Base-by-base conservation (phyloP, 331 rosid species). In the Acacia pycnantha region DNA sequence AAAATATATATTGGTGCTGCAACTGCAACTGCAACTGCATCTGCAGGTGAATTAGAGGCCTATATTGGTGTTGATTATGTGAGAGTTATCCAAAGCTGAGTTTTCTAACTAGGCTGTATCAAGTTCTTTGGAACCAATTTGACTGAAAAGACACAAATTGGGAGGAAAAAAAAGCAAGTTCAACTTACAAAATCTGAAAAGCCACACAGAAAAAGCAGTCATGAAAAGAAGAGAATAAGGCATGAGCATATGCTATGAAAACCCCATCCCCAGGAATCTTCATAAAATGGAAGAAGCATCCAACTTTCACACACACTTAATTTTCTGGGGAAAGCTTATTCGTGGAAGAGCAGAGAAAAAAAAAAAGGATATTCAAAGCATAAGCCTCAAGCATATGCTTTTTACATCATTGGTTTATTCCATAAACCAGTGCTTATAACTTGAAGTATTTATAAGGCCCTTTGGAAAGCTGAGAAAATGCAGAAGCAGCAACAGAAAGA, bases 371-470 rank as follows among this genome's bases (percentile, higher is more conserved):
- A 83, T 86, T 77, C 77, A 83, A 19, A 81, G 85, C 76, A 85
- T 81, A 85, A 73, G 24, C 88, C 82, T 71, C 77, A 65, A 74
- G 89, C 83, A 86, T 86, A 86, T 83, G 87, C 89, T 62, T 51
- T n/a, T 70, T 33, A 4, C 74, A 5, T 53, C 9, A 66, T 29
- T 65, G 84, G 87, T 83, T 86, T 83, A 79, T 83, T 68, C 87
- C 85, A 77, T 77, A 5, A 64, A 22, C 29, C 22, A 14, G 27
- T 24, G 76, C 74, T 54, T 15, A 51, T 11, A 6, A 72, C 15
- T 33, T 76, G 77, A 78, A 65, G 46, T 68, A 51, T 64, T 73
- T 86, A 86, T 10, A 72, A 56, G 41, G 73, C 14, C 53, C 61
- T 35, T 33, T 70, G 50, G 44, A 78, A 74, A 0, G 53, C 56